Conservation (phyloP, 2,329 filamentous ascomycete genomes). For the Escovopsis sp. region DNA sequence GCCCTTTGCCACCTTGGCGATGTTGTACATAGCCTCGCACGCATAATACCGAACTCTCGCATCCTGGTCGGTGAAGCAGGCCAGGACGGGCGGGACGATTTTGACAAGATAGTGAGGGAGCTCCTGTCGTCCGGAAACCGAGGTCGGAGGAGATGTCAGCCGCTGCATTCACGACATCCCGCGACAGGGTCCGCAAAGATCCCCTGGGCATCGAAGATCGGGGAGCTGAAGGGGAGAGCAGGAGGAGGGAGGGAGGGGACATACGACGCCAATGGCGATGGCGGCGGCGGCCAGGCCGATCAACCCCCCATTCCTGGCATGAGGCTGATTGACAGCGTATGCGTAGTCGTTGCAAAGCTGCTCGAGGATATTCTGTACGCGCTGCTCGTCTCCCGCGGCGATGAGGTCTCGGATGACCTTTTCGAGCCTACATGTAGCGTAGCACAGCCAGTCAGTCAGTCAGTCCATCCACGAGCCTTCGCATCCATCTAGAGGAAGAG, state of each 20-base stretch:
- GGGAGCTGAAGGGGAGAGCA: not conserved
- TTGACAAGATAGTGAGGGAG: slow-evolving; percentile 81
- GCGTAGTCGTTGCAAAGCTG: slow-evolving; percentile 97
- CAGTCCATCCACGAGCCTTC: too few relatives aligned
- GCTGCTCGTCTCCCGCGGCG: slow-evolving; percentile 58
- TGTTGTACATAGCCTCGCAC: slow-evolving; percentile 99
- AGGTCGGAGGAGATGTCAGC: slow-evolving; percentile 46
- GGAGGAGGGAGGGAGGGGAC: slow-evolving; percentile 20
- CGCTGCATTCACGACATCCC: too few relatives aligned
- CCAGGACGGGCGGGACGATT: slow-evolving; percentile 90
- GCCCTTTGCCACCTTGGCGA: slow-evolving; percentile 96
- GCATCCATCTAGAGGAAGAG: too few relatives aligned
- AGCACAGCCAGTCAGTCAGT: not conserved
- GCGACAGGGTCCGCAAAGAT: too few relatives aligned
- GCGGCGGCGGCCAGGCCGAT: slow-evolving; percentile 92
- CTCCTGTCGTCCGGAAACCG: slow-evolving; percentile 60
- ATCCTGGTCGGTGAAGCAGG: slow-evolving; percentile 97
- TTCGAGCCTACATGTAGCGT: slow-evolving; percentile 64
- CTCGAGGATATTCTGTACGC: slow-evolving; percentile 76
- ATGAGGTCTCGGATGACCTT: slow-evolving; percentile 76
- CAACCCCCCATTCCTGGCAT: slow-evolving; percentile 88
- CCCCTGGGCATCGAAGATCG: not conserved
- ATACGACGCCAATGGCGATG: slow-evolving; percentile 81
- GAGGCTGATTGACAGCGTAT: slow-evolving; percentile 90
- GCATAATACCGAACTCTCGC: slow-evolving; percentile 94